phyloP scores from a whole-genome alignment of 306 rosid species.

The Vigna radiata region DNA sequence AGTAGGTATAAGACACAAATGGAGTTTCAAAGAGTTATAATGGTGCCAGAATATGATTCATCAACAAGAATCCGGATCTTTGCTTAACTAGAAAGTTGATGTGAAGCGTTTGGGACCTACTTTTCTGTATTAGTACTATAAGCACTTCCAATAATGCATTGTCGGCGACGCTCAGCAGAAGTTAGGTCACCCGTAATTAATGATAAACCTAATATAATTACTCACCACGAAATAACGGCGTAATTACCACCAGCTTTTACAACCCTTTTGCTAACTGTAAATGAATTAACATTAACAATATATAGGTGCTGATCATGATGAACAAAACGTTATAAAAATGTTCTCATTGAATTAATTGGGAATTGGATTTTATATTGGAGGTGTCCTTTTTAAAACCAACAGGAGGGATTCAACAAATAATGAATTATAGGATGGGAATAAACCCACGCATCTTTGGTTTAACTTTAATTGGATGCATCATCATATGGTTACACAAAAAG shows the following conservation, averaged over 20 bases:
- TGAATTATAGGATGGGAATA: constrained; percentile 46
- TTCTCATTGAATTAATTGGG: constrained; percentile 16
- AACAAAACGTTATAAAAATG: background rate
- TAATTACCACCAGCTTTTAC: background rate
- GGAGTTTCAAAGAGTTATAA: constrained; percentile 72
- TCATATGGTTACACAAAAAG: constrained; percentile 42
- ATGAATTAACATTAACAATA: background rate
- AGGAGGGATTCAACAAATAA: constrained; percentile 25
- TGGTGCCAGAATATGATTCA: constrained; percentile 92
- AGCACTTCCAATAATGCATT: constrained; percentile 74
- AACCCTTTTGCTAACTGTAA: background rate
- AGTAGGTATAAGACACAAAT: constrained; percentile 76
- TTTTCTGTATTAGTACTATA: constrained; percentile 50
- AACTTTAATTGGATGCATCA: constrained; percentile 50
- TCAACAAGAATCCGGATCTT: constrained; percentile 79
- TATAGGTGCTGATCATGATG: too few species aligned
- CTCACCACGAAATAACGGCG: constrained; percentile 20
- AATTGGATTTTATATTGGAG: background rate
- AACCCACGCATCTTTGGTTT: constrained; percentile 42
- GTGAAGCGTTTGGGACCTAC: constrained; percentile 73
- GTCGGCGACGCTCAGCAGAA: constrained; percentile 81
- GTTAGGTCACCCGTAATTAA: constrained; percentile 78
- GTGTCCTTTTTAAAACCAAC: background rate
- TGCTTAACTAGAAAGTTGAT: constrained; percentile 95
- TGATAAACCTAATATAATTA: constrained; percentile 59